Percentiles rank a stretch among this genome's conserved stretches.
These are phyloP conservation scores for Chenopodium formosanum DNA, from an alignment of 148 eudicot genomes.

Conservation along the genomic window DNA sequence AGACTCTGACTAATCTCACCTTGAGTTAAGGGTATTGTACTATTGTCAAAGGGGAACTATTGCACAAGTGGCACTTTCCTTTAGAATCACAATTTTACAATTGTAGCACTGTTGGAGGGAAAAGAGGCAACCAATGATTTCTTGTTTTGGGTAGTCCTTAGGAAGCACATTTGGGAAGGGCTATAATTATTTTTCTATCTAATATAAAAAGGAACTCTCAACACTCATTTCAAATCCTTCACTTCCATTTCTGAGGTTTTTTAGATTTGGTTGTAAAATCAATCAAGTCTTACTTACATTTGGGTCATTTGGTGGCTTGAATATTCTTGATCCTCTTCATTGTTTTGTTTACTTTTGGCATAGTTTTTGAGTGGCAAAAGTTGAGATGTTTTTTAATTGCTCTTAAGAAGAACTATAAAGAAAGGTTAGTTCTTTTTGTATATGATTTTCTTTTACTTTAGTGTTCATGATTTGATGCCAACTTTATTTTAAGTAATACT, in stretches of 20 bases:
- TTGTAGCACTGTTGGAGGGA: slow-evolving; percentile 36
- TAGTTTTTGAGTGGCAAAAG: slow-evolving; percentile 19
- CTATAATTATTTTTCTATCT: not conserved
- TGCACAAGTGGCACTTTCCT: slow-evolving; percentile 18
- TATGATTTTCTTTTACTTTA: slow-evolving; percentile 19
- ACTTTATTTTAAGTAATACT: slow-evolving; percentile 22
- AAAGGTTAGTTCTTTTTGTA: slow-evolving; percentile 37
- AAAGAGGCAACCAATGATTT: slow-evolving; percentile 55
- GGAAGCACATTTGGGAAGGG: slow-evolving; percentile 36
- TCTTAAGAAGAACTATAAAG: not conserved
- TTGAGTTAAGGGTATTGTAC: no score
- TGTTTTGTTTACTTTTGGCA: slow-evolving; percentile 21
- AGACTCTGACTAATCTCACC: no score
- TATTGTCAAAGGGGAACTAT: slow-evolving; percentile 8
- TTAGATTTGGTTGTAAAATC: slow-evolving; percentile 31
- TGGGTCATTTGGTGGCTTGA: slow-evolving; percentile 9
- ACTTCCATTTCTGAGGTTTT: slow-evolving; percentile 12
- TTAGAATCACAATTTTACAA: slow-evolving; percentile 20
- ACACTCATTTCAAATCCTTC: slow-evolving; percentile 22
- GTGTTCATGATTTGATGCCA: slow-evolving; percentile 33
- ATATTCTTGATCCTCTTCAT: slow-evolving; percentile 32
- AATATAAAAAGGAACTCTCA: slow-evolving; percentile 10
- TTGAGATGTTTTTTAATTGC: slow-evolving; percentile 7
- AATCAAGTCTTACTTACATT: slow-evolving; percentile 22
- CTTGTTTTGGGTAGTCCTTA: slow-evolving; percentile 52